Evolutionary conservation across 306 rosid genomes (phyloP), one percentile per base, ranked within the genome.

Genomic region (Cicer chorassanicum): DNA sequence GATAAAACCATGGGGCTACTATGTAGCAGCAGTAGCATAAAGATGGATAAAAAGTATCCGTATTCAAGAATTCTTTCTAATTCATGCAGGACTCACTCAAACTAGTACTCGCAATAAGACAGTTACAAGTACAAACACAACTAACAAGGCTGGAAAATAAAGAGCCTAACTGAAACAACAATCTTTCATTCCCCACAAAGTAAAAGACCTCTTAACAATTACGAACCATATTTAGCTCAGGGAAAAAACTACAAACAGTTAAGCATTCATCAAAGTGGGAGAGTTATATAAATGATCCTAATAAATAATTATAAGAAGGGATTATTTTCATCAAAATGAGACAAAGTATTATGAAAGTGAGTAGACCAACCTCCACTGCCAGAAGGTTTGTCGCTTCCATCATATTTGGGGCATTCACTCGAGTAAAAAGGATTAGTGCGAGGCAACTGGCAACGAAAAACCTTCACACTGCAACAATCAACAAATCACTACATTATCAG

Each of bases 391-490:
- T 87, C 89, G 11, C 82, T 83, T 55, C 84, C 88, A 77, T 82
- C 78, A 53, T 80, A 66, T 73, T 78, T 63, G 4, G 89, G 98
- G 38, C 84, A 59, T 45, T 91, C 90, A 9, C 85, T 79, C 5
- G 84, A 78, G 88, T 91, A 93, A 79, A 93, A 91, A 6, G 97
- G 89, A 86, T 93, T 93, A 13, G 2, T 0, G 0, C 78, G 85
- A 4, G 93, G 89, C 70, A 94, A 74, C 68, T 91, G 96, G 80
- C 89, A 80, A 44, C 96, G 91, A 57, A 89, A 89, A 69, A 90
- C 96, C 94, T 93, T 91, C 88, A 91, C 96, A 84, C 98, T 93
- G 65, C 38, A 56, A 77, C 60, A 86, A 82, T 69, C 38, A 56
- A 77, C 60, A 86, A 82, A 76, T 5, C 42, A 84, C 44, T 11